Evolutionary conservation across 768 basidiomycete species (phyloP), one percentile per base, ranked within the genome.

Genomic region (Pleurotus platypus): DNA sequence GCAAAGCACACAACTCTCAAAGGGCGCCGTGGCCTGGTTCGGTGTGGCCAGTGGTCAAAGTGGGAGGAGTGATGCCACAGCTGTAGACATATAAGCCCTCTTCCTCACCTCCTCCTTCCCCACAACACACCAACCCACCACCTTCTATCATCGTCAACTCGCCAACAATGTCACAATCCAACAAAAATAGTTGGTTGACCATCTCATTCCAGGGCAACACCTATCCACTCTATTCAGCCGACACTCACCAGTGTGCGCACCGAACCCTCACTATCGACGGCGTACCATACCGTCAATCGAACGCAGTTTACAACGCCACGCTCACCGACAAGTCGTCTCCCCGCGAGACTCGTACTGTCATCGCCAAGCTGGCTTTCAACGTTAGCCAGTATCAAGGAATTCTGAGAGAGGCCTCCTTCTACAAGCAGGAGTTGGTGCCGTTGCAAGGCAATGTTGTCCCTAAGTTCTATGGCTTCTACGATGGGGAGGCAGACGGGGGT

Each of bases 381-480:
- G 30, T 15, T 20, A 22, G 42, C n/a, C 38, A 54, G 38, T 37
- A 39, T 8, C 15, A 18, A 5, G 20, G 15, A 7, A 11, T 54
- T 37, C 1, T n/a, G 26, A 54, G 16, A 18, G 51, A 54, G 51
- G 51, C 51, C 18, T 15, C 11, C 4, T 42, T 54, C 22, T 54
- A 54, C 11, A 18, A 38, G 39, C 38, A 54, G 7, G 51, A 54
- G 39, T 24, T 54, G 51, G 38, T 37, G 13, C 39, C 35, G 24
- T 37, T 54, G 18, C 39, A 42, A 13, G 51, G 51, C 35, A 54
- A 12, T 15, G 22, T 54, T 12, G 51, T 54, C 30, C 51, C 51
- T 13, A 54, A 38, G 9, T 54, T 37, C 18, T 40, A 39, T n/a
- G 51, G 51, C 37, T 54, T 54, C 22, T 54, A 54, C 38, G 38